Percentiles rank a stretch among this genome's conserved stretches.
phyloP scores from a whole-genome alignment of 169 alveolate species.

The Plasmodium billcollinsi region DNA sequence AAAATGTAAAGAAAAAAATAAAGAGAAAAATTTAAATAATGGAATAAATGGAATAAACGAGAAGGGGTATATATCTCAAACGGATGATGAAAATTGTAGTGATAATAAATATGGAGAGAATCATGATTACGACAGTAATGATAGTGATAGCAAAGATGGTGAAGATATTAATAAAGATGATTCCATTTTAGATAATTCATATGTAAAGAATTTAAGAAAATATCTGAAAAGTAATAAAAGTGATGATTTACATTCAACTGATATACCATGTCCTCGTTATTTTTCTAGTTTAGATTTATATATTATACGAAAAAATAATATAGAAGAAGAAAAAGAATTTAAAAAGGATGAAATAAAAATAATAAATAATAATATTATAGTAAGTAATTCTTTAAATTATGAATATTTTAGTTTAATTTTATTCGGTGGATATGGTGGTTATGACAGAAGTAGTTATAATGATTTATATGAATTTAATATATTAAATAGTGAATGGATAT shows the following conservation, averaged over 20 bases:
- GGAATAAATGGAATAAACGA: background rate
- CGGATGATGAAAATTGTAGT: background rate
- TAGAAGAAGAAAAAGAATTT: background rate
- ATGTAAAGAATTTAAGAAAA: slow-evolving; percentile 38
- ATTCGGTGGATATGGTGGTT: slow-evolving; percentile 74
- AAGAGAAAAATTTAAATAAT: background rate
- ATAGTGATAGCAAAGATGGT: background rate
- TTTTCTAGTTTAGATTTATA: slow-evolving; percentile 63
- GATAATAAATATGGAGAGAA: background rate
- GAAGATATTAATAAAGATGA: slow-evolving; percentile 37
- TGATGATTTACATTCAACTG: background rate
- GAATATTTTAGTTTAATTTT: slow-evolving; percentile 63
- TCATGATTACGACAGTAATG: background rate
- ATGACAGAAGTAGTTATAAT: slow-evolving; percentile 63
- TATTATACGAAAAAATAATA: slow-evolving; percentile 8
- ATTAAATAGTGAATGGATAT: slow-evolving; percentile 38
- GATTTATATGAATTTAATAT: slow-evolving; percentile 59
- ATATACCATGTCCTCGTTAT: slow-evolving; percentile 58
- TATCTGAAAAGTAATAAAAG: slow-evolving; percentile 17
- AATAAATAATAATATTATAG: slow-evolving; percentile 37
- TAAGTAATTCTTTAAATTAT: slow-evolving; percentile 23
- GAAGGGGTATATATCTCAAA: background rate
- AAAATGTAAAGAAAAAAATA: background rate
- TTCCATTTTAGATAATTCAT: slow-evolving; percentile 26
- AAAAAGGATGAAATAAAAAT: slow-evolving; percentile 15